These are phyloP conservation scores for Boletellus sp. DNA, from an alignment of 1,284 basidiomycete species.

Conservation along the genomic window DNA sequence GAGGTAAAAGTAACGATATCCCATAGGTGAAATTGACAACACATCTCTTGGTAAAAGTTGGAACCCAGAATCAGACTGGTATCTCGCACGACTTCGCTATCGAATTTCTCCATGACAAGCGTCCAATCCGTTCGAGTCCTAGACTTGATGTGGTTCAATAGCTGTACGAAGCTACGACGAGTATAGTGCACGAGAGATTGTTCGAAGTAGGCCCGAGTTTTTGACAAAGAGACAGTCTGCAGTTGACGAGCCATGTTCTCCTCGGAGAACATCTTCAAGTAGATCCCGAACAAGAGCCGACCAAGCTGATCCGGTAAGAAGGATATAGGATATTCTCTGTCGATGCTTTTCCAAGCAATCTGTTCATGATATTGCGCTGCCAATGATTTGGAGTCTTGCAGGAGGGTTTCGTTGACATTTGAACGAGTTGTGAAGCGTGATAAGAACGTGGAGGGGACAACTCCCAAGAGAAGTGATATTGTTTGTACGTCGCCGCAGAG, in stretches of 20 bases:
- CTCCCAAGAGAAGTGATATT: constrained; percentile 40
- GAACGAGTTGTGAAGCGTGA: constrained; percentile 42
- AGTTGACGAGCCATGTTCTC: constrained; percentile 17
- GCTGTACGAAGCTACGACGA: constrained; percentile 41
- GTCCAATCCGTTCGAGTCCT: constrained; percentile 35
- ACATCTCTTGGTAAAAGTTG: constrained; percentile 43
- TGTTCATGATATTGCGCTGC: constrained; percentile 40
- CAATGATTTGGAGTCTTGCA: constrained; percentile 4
- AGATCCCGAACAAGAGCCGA: constrained; percentile 44
- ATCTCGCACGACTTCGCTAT: constrained; percentile 31
- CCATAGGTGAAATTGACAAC: constrained; percentile 36
- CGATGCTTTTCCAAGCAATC: constrained; percentile 40
- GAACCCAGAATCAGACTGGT: constrained; percentile 31
- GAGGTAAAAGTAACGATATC: constrained; percentile 26
- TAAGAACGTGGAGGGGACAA: constrained; percentile 40
- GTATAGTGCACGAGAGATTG: constrained; percentile 36
- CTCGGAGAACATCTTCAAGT: constrained; percentile 43
- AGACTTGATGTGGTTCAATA: constrained; percentile 40
- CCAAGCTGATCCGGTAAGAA: constrained; percentile 35
- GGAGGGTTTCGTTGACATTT: constrained; percentile 41
- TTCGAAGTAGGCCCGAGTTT: background rate
- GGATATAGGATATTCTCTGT: constrained; percentile 24
- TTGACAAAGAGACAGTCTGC: constrained; percentile 6
- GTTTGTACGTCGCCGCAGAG: constrained; percentile 40
- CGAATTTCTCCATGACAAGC: constrained; percentile 30